Evolutionary conservation across 2,329 filamentous ascomycete species (phyloP).

Genomic region (Colletotrichum melonis): DNA sequence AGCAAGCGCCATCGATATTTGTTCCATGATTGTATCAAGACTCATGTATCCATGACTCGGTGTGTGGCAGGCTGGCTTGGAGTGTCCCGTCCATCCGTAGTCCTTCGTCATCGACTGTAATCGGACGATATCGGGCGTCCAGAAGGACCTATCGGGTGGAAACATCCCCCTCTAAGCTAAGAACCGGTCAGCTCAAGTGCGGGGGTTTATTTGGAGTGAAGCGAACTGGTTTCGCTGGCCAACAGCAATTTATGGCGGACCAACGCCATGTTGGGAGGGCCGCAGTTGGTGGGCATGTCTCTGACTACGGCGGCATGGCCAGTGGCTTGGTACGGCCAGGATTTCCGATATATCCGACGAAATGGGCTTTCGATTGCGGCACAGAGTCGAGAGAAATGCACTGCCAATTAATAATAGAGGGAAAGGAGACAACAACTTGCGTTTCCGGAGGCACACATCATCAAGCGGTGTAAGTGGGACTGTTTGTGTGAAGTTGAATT

Average conservation of each 20-base stretch:
- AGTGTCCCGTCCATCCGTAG: background rate
- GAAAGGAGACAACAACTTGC: background rate
- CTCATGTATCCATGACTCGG: background rate
- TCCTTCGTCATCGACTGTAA: background rate
- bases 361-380: background rate
- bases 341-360: background rate
- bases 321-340: background rate
- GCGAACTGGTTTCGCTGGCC: background rate
- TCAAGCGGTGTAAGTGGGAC: background rate
- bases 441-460: background rate
- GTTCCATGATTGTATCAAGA: background rate
- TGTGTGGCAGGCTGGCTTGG: background rate
- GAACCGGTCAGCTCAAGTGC: background rate
- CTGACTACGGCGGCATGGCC: background rate
- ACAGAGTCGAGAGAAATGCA: background rate
- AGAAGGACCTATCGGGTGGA: background rate
- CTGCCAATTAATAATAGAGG: background rate
- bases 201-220: background rate
- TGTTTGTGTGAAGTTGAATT: conserved; percentile 19
- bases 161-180: background rate
- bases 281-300: background rate
- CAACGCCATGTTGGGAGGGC: background rate
- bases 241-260: background rate
- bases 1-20: background rate
- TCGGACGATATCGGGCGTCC: background rate